Percentiles rank a stretch among this genome's conserved stretches.
phyloP scores from a whole-genome alignment of 2,329 filamentous ascomycete species.

The Colletotrichum euphorbiae region DNA sequence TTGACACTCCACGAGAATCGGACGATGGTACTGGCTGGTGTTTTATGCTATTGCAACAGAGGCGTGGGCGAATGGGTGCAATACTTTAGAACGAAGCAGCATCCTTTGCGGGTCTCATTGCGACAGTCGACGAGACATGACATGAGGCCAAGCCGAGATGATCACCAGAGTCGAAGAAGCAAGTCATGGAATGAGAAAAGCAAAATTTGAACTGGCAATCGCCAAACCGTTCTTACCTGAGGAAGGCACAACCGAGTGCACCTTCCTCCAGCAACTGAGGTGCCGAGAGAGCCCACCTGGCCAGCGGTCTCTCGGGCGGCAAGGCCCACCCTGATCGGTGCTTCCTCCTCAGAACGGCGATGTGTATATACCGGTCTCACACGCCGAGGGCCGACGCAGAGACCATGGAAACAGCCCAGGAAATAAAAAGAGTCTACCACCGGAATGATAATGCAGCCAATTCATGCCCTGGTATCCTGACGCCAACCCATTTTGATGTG shows the following conservation, averaged over 20 bases:
- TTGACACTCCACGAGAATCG: no score
- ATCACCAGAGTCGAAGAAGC: background rate
- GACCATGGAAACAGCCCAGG: background rate
- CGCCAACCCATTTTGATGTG: slow-evolving; percentile 31
- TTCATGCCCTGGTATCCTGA: slow-evolving; percentile 39
- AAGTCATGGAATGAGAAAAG: background rate
- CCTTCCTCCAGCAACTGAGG: background rate
- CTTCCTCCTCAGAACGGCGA: slow-evolving; percentile 2
- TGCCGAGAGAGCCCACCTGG: fast-evolving
- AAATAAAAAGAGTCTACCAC: background rate
- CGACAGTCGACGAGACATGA: no score
- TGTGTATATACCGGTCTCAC: slow-evolving; percentile 8
- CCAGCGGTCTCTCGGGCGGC: background rate
- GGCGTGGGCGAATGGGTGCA: no score
- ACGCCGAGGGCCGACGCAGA: background rate
- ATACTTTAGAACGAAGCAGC: no score
- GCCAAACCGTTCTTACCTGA: background rate
- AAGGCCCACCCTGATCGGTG: background rate
- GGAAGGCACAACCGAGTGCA: slow-evolving; percentile 8
- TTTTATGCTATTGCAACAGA: no score
- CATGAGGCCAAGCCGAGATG: no score
- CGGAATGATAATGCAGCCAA: slow-evolving; percentile 6
- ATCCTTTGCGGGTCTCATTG: no score
- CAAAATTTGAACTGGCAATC: background rate
- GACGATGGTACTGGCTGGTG: no score